Conservation (phyloP, 2,329 filamentous ascomycete species). For the Leptographium lundbergii region DNA sequence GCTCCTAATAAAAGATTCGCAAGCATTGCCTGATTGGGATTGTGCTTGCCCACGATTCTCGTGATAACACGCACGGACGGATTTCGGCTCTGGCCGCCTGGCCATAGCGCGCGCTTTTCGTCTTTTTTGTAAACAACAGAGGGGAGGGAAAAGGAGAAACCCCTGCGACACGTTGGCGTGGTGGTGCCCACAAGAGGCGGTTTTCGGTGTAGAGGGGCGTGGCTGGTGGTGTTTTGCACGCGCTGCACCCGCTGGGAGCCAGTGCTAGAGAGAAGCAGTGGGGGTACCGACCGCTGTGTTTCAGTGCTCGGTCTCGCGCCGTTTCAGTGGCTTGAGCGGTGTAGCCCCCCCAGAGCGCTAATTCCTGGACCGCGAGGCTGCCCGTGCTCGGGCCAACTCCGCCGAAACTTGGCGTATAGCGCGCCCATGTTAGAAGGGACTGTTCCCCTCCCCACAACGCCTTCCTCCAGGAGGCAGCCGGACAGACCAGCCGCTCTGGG, state of each 20-base stretch:
- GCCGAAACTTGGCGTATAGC: neutral
- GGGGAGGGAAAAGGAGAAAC: neutral
- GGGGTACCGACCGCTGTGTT: neutral
- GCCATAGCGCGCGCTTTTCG: neutral
- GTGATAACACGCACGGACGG: neutral
- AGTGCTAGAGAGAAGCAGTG: neutral
- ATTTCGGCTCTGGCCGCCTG: neutral
- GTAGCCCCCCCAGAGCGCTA: neutral
- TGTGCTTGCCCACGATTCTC: neutral
- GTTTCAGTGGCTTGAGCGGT: neutral
- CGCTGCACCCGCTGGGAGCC: no score
- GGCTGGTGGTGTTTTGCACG: no score
- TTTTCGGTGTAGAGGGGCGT: constrained; percentile 10
- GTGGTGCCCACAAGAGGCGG: constrained; percentile 5
- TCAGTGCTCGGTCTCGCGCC: neutral
- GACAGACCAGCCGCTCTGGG: neutral
- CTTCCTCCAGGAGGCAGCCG: neutral
- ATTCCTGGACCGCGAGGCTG: neutral
- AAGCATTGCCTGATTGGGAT: neutral
- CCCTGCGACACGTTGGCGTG: neutral
- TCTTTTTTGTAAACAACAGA: neutral
- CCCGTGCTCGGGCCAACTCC: neutral
- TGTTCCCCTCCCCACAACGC: neutral
- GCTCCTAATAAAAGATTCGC: neutral
- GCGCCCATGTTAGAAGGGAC: neutral